These are phyloP conservation scores for Taphrina populina DNA, from an alignment of 1,139 yeast species.

Conservation along the genomic window DNA sequence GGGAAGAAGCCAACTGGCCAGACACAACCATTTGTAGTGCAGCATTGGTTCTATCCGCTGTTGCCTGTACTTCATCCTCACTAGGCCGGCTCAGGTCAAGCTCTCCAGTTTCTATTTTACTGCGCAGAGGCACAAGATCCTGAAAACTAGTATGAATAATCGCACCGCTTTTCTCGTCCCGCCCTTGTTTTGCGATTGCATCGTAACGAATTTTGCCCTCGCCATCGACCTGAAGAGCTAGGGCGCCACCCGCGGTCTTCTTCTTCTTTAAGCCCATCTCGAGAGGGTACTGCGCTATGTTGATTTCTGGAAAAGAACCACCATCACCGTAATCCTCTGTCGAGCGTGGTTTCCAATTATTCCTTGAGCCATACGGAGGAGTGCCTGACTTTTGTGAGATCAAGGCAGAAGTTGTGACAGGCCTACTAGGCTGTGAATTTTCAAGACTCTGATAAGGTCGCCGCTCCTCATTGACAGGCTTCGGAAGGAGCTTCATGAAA, in stretches of 20 bases:
- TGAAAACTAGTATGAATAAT: conserved; percentile 48
- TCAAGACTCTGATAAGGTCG: neutral
- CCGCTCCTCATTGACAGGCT: conserved; percentile 9
- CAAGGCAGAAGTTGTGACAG: neutral
- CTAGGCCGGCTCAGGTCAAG: conserved; percentile 48
- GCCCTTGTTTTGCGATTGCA: conserved; percentile 46
- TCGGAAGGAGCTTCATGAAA: conserved; percentile 15
- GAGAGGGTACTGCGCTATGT: conserved; percentile 45
- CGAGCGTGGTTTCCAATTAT: conserved; percentile 43
- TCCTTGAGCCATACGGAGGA: conserved; percentile 45
- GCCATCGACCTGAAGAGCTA: conserved; percentile 44
- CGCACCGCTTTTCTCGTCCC: conserved; percentile 39
- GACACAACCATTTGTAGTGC: conserved; percentile 53
- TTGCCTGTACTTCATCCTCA: conserved; percentile 47
- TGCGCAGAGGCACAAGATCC: conserved; percentile 54
- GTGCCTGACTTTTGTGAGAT: neutral
- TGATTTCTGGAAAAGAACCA: conserved; percentile 47
- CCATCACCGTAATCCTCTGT: conserved; percentile 46
- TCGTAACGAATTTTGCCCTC: conserved; percentile 46
- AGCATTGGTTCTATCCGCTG: conserved; percentile 51
- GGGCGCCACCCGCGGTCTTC: conserved; percentile 41
- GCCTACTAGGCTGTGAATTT: neutral
- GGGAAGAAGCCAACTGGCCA: conserved; percentile 44
- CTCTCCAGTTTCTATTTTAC: conserved; percentile 47
- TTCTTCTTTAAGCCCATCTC: conserved; percentile 43